Evolutionary conservation across 805 yeast species (phyloP), one percentile per base, ranked within the genome.

Genomic region (Tanozyma kutaoensis): DNA sequence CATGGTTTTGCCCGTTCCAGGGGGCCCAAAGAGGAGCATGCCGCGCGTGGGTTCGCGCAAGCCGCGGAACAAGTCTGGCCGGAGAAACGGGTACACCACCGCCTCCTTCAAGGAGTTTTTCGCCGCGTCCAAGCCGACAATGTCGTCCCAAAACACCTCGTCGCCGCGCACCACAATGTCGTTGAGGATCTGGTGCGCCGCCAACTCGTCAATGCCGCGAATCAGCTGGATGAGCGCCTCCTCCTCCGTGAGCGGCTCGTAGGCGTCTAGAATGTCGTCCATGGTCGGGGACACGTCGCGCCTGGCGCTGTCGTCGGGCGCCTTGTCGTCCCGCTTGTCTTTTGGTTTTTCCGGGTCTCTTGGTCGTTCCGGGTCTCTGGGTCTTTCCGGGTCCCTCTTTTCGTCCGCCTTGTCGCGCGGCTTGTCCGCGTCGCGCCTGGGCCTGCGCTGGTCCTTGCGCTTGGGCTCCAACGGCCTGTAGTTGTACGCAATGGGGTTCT

Each of bases 1-100:
- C 97, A 88, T 86, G 1, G 96, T 86, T 46, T 91, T 88, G 30
- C 97, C 97, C 0, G 97, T 88, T n/a, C 98, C 98, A 0, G 97
- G 96, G 3, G 98, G 97, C 0, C 98, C 98, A 58, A 85, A 88
- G 23, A 88, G 54, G 13, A 88, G 61, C 93, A 91, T 84, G n/a
- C 97, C 97, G 32, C 93, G 58, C 0, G 93, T 86, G 0, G 97
- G 97, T 53, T 86, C 96, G 39, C 96, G 63, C 28, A 88, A 56
- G 0, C 96, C 97, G 32, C 72, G 69, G 47, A 88, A 91, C 31
- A 88, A 60, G 52, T 88, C 97, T 0, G 97, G 98, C 27, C 97
- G 65, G 37, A 91, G 53, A 45, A 88, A 86, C 14, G 98, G 98
- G 48, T 86, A 88, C 10, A 88, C 96, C 4, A 91, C 95, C 0